phyloP scores from a whole-genome alignment of 2,329 filamentous ascomycete genomes.

The Stachybotrys chlorohalonatus region DNA sequence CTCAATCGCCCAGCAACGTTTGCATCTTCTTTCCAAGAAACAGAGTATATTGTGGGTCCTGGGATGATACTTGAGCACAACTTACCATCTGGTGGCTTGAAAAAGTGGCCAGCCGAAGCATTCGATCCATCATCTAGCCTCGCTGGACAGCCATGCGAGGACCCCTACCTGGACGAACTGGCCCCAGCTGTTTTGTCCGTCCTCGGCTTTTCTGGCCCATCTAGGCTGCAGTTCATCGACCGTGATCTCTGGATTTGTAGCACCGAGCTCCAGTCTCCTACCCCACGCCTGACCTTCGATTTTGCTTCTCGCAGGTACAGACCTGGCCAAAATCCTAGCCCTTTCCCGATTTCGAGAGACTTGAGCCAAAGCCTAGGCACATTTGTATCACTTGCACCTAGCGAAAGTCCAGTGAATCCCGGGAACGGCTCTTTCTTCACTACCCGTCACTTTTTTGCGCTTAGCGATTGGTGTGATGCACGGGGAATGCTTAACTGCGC shows the following conservation, averaged over 20 bases:
- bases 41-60: background rate
- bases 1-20: background rate
- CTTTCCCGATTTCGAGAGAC: background rate
- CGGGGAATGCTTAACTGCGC: background rate
- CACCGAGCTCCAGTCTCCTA: background rate
- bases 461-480: background rate
- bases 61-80: background rate
- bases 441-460: background rate
- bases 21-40: background rate
- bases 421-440: background rate
- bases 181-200: background rate
- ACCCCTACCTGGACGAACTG: background rate
- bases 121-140: background rate
- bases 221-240: background rate
- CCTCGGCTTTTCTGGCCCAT: background rate
- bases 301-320: background rate
- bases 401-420: background rate
- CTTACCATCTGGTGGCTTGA: background rate
- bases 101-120: background rate
- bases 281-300: background rate
- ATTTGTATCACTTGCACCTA: background rate
- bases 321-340: background rate
- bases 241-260: background rate
- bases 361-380: background rate
- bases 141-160: background rate